Evolutionary conservation across 371 early-diverging fungal genomes (phyloP), one percentile per base, ranked within the genome.

Genomic region (Lichtheimia hyalospora): DNA sequence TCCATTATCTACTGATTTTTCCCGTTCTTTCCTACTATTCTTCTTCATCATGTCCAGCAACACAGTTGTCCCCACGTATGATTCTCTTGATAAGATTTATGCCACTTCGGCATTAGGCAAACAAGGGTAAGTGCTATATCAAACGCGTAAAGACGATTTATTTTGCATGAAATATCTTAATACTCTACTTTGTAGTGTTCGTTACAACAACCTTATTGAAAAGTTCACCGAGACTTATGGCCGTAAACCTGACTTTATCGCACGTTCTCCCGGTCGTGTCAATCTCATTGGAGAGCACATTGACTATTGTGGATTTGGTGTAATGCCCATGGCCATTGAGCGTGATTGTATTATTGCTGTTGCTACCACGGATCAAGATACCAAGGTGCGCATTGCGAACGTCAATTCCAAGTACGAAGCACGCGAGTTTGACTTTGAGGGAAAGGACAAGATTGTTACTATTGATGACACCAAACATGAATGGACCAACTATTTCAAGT

Each of bases 271-370:
- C 3, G 97, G 97, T 16, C 86, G 97, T 27, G 96, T 96, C 54
- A 97, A 96, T 77, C 80, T 97, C 56, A 97, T 96, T 64, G 96
- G 92, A 68, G 98, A 97, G 68, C 98, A 97, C 68, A 92, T 97
- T 55, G 98, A 97, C 77, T 96, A 96, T 75, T 88, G 94, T 55
- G 96, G 94, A 14, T 93, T 90, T 68, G 90, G 92, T 25, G 98
- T 97, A 15, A 76, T 97, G 39, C 98, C 98, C 40, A 96, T 96
- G 97, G 98, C 95, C 41, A 89, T 96, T 64, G 93, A 91, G 54
- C 86, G 90, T 18, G 97, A 97, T 72, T 84, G 88, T 6, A 73
- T 95, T 25, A 86, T 91, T 40, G 92, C 91, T 40, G 90, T 89
- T 39, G 78, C 84, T 40, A 69, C 79, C 63, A 76, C 76, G 18